Evolutionary conservation across 495 filamentous ascomycete genomes (phyloP).

Genomic region (Aspergillus campestris): DNA sequence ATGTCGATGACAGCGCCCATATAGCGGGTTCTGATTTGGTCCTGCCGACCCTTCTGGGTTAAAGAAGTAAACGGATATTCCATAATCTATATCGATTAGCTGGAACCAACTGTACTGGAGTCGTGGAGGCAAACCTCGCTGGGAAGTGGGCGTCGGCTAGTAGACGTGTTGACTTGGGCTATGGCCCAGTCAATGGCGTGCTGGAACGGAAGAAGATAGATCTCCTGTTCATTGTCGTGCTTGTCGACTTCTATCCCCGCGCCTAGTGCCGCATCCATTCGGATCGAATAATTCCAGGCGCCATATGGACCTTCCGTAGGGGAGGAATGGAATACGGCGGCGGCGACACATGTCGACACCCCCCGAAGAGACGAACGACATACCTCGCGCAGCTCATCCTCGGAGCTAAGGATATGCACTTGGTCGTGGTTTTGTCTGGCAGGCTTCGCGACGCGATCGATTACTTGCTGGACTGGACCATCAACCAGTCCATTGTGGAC

Average conservation of each 20-base stretch:
- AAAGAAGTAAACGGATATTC: slow-evolving; percentile 68
- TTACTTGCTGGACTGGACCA: slow-evolving; percentile 64
- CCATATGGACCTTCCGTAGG: slow-evolving; percentile 56
- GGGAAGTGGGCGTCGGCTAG: slow-evolving; percentile 34
- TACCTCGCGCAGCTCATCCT: slow-evolving; percentile 45
- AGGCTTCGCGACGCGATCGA: slow-evolving; percentile 47
- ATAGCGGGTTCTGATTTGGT: slow-evolving; percentile 54
- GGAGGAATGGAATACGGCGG: slow-evolving; percentile 64
- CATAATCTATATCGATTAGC: slow-evolving; percentile 21
- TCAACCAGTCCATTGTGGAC: slow-evolving; percentile 63
- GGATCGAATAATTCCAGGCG: slow-evolving; percentile 79
- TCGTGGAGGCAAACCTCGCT: slow-evolving; percentile 12
- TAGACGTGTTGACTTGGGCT: slow-evolving; percentile 36
- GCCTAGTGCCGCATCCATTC: slow-evolving; percentile 59
- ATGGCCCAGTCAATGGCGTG: slow-evolving; percentile 69
- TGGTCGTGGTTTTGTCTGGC: slow-evolving; percentile 45
- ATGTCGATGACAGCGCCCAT: slow-evolving; percentile 61
- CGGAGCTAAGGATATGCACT: slow-evolving; percentile 42
- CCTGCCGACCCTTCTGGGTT: slow-evolving; percentile 54
- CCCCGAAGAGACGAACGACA: slow-evolving; percentile 65
- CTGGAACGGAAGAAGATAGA: slow-evolving; percentile 72
- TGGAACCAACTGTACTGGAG: too few relatives aligned
- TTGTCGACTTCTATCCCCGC: slow-evolving; percentile 49
- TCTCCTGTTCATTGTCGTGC: slow-evolving; percentile 56
- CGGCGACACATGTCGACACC: slow-evolving; percentile 64